These are phyloP conservation scores for Mallotus repandus DNA, from an alignment of 441 rosid species.

Conservation along the genomic window DNA sequence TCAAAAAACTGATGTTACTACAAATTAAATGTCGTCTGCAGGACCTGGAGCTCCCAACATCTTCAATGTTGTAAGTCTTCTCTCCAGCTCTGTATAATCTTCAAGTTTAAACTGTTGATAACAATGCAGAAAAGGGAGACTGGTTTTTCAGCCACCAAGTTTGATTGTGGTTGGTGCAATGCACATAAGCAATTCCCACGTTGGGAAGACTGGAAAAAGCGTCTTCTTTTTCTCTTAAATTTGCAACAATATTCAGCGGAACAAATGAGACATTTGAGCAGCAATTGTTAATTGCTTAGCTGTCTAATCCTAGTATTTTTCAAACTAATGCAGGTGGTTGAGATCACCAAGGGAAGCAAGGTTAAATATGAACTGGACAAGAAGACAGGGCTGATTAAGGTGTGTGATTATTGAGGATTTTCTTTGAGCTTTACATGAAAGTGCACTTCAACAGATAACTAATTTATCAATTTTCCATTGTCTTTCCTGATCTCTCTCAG, in stretches of 20 bases:
- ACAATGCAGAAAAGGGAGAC: neutral
- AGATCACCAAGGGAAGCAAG: constrained; percentile 92
- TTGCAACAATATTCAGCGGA: neutral
- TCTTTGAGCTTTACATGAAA: neutral
- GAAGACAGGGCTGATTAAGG: constrained; percentile 92
- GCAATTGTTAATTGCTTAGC: constrained; percentile 1
- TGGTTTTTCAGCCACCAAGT: neutral
- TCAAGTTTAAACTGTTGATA: neutral
- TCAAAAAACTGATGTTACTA: constrained; percentile 21
- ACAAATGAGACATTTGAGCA: constrained; percentile 11
- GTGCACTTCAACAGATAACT: neutral
- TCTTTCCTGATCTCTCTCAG: constrained; percentile 8
- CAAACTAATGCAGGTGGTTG: constrained; percentile 60
- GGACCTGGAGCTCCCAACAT: constrained; percentile 91
- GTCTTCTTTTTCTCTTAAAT: neutral
- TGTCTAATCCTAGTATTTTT: constrained; percentile 11
- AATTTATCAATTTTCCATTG: constrained; percentile 5
- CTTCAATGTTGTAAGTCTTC: constrained; percentile 75
- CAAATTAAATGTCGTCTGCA: constrained; percentile 32
- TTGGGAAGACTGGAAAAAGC: neutral
- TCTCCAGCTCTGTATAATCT: neutral
- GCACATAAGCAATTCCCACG: neutral
- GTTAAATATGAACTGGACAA: constrained; percentile 96
- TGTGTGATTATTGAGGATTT: constrained; percentile 12
- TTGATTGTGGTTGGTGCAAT: neutral